phyloP scores from a whole-genome alignment of 2,329 filamentous ascomycete genomes.

The Colletotrichum orchidophilum region DNA sequence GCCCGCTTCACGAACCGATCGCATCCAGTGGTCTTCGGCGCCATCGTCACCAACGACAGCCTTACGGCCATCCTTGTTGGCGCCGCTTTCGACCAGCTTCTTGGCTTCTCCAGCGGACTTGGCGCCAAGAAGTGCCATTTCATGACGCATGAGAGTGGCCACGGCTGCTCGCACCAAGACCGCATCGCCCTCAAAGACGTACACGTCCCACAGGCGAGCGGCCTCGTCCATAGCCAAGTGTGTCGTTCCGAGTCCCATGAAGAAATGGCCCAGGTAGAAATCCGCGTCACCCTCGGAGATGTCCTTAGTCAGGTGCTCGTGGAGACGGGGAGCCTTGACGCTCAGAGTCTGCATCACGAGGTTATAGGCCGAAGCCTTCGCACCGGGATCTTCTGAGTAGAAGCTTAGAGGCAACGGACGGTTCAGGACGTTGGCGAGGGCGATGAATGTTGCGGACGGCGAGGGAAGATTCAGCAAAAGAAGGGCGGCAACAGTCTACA shows the following conservation, averaged over 20 bases:
- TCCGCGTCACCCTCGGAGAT: conserved; percentile 57
- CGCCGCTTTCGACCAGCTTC: conserved; percentile 44
- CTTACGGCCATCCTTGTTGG: conserved; percentile 30
- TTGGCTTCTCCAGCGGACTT: conserved; percentile 56
- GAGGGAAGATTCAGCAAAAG: conserved; percentile 76
- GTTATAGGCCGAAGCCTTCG: conserved; percentile 74
- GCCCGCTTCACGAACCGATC: conserved; percentile 49
- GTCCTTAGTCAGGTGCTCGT: conserved; percentile 68
- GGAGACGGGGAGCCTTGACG: conserved; percentile 70
- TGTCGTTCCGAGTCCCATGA: conserved; percentile 71
- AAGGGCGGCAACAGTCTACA: conserved; percentile 75
- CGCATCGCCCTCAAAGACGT: conserved; percentile 82
- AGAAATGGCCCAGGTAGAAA: conserved; percentile 67
- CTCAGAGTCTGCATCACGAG: conserved; percentile 73
- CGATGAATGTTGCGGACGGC: conserved; percentile 72
- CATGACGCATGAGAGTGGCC: conserved; percentile 67
- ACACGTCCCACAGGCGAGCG: conserved; percentile 81
- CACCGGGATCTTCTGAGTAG: conserved; percentile 74
- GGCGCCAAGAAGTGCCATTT: conserved; percentile 61
- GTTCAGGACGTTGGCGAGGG: conserved; percentile 81
- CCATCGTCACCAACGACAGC: conserved; percentile 41
- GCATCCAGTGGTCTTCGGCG: conserved; percentile 60
- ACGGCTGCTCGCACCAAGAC: conserved; percentile 77
- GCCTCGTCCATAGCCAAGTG: conserved; percentile 75
- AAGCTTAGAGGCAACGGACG: conserved; percentile 79